Percentiles rank a stretch among this genome's conserved stretches.
Conservation (phyloP, 306 rosid genomes). For the Lablab purpureus region DNA sequence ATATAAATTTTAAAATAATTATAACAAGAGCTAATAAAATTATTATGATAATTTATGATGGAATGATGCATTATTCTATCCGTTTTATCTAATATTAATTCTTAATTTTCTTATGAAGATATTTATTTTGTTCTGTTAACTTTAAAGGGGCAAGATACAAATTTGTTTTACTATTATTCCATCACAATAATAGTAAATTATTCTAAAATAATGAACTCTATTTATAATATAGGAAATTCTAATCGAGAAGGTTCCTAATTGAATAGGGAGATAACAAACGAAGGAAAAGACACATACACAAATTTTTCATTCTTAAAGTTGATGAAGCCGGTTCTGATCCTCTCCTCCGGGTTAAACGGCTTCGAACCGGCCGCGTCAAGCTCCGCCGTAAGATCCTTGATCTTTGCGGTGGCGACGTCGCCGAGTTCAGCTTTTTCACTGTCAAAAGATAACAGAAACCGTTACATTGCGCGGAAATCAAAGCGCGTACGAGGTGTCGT, state of each 20-base stretch:
- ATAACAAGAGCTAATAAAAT: no score
- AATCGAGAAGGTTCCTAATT: slow-evolving; percentile 9
- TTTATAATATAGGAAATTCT: background rate
- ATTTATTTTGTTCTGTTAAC: background rate
- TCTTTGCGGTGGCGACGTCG: slow-evolving; percentile 73
- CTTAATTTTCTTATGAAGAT: background rate
- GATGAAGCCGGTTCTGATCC: slow-evolving; percentile 75
- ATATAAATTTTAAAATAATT: no score
- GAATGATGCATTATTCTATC: no score
- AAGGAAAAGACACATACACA: slow-evolving; percentile 56
- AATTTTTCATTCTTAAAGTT: slow-evolving; percentile 80
- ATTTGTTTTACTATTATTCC: background rate
- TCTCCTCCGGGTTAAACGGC: slow-evolving; percentile 62
- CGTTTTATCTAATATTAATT: no score
- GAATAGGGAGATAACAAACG: background rate
- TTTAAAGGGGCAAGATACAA: background rate
- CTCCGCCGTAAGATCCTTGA: slow-evolving; percentile 77
- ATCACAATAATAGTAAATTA: background rate
- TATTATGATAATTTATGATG: no score
- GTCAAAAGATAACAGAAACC: slow-evolving; percentile 17
- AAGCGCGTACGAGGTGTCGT: slow-evolving; percentile 18
- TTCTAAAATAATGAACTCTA: background rate
- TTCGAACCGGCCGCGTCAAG: slow-evolving; percentile 47
- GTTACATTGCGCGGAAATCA: slow-evolving; percentile 15
- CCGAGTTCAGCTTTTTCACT: slow-evolving; percentile 71